Percentiles rank a stretch among this genome's conserved stretches.
Evolutionary conservation across 2,329 filamentous ascomycete species (phyloP).

Genomic region (Macrophomina tecta): DNA sequence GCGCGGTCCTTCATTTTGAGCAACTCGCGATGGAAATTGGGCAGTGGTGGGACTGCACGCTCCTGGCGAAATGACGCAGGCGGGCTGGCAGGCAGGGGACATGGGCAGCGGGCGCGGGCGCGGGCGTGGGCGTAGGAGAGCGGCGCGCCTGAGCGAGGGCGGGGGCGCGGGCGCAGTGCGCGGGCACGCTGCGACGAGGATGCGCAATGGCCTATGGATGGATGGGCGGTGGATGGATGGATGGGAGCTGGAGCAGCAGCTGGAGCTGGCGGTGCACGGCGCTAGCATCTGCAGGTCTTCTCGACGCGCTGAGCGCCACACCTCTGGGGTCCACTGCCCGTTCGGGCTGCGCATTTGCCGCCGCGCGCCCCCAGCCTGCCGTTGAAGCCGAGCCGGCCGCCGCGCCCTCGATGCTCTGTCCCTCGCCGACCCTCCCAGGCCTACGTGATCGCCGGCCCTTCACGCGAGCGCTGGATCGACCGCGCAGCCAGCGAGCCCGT

Average conservation of each 20-base stretch:
- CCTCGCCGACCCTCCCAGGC: slow-evolving; percentile 10
- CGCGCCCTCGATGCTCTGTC: not conserved
- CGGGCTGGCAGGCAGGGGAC: not conserved
- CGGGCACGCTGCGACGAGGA: not conserved
- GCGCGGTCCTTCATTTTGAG: slow-evolving; percentile 21
- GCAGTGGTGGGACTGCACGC: slow-evolving; percentile 3
- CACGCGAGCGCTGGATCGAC: slow-evolving; percentile 29
- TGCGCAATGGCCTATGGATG: not conserved
- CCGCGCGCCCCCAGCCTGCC: slow-evolving; percentile 23
- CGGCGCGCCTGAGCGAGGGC: slow-evolving; percentile 16
- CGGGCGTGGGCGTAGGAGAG: not conserved
- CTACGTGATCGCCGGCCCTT: slow-evolving; percentile 27
- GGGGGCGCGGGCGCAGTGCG: no score
- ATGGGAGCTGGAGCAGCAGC: no score
- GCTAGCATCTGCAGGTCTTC: slow-evolving; percentile 23
- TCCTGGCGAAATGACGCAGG: slow-evolving; percentile 25
- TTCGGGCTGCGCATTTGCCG: slow-evolving; percentile 14
- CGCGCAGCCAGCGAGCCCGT: slow-evolving; percentile 27
- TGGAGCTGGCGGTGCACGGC: slow-evolving; percentile 8
- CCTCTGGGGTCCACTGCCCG: not conserved
- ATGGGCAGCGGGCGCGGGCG: not conserved
- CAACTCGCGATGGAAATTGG: not conserved
- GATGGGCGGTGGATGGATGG: no score
- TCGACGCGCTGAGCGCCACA: slow-evolving; percentile 13
- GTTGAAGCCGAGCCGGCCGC: slow-evolving; percentile 21